Evolutionary conservation across 2,329 filamentous ascomycete genomes (phyloP).

Genomic region (Aspergillus sp.): DNA sequence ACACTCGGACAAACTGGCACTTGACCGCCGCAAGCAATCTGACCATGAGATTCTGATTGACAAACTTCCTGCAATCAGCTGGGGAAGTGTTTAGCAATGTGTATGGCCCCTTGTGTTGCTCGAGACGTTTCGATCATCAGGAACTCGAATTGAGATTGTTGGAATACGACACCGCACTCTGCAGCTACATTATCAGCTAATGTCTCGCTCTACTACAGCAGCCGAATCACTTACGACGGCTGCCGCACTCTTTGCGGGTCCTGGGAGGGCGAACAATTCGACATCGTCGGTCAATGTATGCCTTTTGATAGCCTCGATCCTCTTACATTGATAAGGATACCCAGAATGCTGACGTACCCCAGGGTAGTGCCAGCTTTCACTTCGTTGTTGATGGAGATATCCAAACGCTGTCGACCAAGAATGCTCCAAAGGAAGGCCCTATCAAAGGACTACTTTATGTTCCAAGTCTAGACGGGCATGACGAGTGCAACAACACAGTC

Average conservation of each 20-base stretch:
- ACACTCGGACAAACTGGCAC: background rate
- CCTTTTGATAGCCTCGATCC: background rate
- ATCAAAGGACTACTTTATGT: constrained; percentile 85
- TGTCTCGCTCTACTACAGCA: constrained; percentile 27
- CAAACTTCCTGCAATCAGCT: background rate
- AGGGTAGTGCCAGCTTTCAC: constrained; percentile 40
- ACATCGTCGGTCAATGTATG: constrained; percentile 43
- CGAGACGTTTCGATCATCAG: background rate
- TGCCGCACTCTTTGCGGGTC: constrained; percentile 42
- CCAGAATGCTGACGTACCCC: background rate
- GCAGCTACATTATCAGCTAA: constrained; percentile 11
- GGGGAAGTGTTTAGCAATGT: constrained; percentile 11
- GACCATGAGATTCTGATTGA: constrained; percentile 13
- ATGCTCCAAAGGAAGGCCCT: constrained; percentile 62
- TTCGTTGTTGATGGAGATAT: constrained; percentile 60
- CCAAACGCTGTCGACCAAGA: constrained; percentile 75
- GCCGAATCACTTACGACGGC: constrained; percentile 35
- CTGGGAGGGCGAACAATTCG: constrained; percentile 37
- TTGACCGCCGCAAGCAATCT: constrained; percentile 6
- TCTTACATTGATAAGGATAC: background rate
- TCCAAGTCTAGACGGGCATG: constrained; percentile 65
- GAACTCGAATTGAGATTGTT: background rate
- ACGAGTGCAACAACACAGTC: constrained; percentile 67
- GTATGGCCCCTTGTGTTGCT: constrained; percentile 15
- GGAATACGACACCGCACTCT: background rate